phyloP scores from a whole-genome alignment of 257 asterid species.

The Avicennia marina region DNA sequence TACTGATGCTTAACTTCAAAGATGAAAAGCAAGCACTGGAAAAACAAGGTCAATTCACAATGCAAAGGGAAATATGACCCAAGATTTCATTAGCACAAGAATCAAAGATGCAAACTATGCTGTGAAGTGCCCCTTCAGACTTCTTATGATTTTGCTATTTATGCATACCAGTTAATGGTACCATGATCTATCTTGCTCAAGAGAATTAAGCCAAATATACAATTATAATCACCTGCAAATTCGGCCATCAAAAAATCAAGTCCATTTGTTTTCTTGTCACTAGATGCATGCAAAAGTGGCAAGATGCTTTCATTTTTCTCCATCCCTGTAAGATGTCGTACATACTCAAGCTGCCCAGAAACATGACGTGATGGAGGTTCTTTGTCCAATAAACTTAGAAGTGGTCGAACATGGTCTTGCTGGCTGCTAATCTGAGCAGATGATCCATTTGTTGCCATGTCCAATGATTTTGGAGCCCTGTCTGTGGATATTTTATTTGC shows the following conservation, averaged over 20 bases:
- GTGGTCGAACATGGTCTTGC: conserved; percentile 87
- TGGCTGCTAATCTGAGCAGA: conserved; percentile 44
- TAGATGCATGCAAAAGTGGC: conserved; percentile 42
- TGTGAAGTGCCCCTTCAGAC: background rate
- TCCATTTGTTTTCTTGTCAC: conserved; percentile 66
- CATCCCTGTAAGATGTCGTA: conserved; percentile 80
- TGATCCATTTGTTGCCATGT: conserved; percentile 56
- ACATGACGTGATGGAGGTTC: conserved; percentile 96
- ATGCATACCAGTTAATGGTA: background rate
- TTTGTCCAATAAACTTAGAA: conserved; percentile 85
- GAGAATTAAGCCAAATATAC: conserved; percentile 11
- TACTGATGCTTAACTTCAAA: conserved; percentile 2
- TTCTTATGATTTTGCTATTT: background rate
- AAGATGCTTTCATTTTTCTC: conserved; percentile 70
- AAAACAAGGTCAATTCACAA: conserved; percentile 12
- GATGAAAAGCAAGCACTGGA: conserved; percentile 8
- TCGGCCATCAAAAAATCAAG: conserved; percentile 94
- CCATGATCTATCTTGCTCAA: background rate
- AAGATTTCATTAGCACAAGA: conserved; percentile 12
- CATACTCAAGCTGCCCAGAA: conserved; percentile 97
- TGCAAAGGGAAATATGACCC: conserved; percentile 1
- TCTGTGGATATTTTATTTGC: conserved; percentile 59
- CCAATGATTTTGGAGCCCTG: conserved; percentile 55
- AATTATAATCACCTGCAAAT: conserved; percentile 71
- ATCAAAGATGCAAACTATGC: background rate